Base-by-base conservation (phyloP, 345 rosid species). In the Hirschfeldia incana region DNA sequence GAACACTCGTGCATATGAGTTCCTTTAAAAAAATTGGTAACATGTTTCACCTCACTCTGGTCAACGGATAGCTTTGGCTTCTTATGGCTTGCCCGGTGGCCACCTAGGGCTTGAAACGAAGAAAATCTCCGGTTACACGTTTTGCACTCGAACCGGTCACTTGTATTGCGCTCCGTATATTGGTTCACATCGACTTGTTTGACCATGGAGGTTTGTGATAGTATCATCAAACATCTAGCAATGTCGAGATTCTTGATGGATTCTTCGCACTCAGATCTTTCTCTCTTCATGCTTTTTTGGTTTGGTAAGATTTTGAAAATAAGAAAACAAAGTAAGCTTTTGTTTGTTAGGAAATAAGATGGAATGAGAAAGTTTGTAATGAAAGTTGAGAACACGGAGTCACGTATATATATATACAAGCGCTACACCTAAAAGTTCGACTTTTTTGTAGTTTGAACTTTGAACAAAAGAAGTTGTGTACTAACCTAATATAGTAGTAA, bases 71-170 rank as follows among this genome's bases (percentile, higher is more conserved):
- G 62, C 76, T 72, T 91, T 5, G 85, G 85, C 72, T 78, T 82
- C 83, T 91, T 91, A 69, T 88, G 96, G 84, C 96, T 89, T 1
- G 96, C 91, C 8, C 96, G 80, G 67, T 91, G 96, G 0, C 96
- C 96, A 3, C 96, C 96, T 26, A 91, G 83, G 8, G 96, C 96
- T 75, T 91, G 96, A 57, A 89, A 91, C 6, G 96, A 91, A 15
- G 89, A 17, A 84, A 91, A 91, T 60, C 69, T 85, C 53, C 85
- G 80, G 72, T 88, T 82, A 21, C 96, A 91, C 5, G 96, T 91
- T 73, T 88, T 91, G 88, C 96, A 91, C 76, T 87, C 89, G 21
- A 85, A 91, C 1, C 36, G 76, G 17, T 80, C 64, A 21, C 26
- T 80, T 1, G 57, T 16, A 32, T 66, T 15, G 44, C 80, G 67